Conservation (phyloP, 176 grass and related monocot species). For the Cenchrus americanus region DNA sequence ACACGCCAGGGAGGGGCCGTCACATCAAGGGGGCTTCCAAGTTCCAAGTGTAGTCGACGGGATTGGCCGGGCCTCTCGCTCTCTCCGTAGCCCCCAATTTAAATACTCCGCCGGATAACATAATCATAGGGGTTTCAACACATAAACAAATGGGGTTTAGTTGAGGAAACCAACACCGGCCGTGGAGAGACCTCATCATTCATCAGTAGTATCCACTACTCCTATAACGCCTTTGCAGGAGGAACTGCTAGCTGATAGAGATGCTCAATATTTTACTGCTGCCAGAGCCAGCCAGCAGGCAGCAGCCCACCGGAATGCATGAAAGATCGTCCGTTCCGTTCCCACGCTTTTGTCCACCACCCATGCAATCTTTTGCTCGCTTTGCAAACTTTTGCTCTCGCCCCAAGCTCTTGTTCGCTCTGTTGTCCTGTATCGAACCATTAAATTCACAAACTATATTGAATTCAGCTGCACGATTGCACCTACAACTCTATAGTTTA, state of each 20-base stretch:
- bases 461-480: neutral
- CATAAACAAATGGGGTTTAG: conserved; percentile 49
- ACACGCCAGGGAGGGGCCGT: neutral
- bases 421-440: conserved; percentile 2
- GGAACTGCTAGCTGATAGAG: neutral
- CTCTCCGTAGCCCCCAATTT: conserved; percentile 4
- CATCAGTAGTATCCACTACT: too few species aligned
- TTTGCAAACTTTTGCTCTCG: conserved; percentile 13
- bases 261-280: conserved; percentile 31
- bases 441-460: neutral
- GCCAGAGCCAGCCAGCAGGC: too few species aligned
- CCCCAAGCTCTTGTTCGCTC: neutral
- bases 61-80: conserved; percentile 3
- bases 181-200: neutral
- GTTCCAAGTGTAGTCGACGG: conserved; percentile 28
- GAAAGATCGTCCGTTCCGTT: neutral
- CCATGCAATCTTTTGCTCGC: neutral
- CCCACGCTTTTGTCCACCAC: conserved; percentile 8
- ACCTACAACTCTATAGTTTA: neutral
- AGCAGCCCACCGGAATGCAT: neutral
- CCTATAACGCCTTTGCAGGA: conserved; percentile 11
- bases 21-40: conserved; percentile 40
- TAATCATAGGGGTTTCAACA: conserved; percentile 41
- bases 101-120: conserved; percentile 40
- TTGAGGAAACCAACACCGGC: conserved; percentile 43